These are phyloP conservation scores for Kokia cookei DNA, from an alignment of 441 rosid species.

Conservation along the genomic window DNA sequence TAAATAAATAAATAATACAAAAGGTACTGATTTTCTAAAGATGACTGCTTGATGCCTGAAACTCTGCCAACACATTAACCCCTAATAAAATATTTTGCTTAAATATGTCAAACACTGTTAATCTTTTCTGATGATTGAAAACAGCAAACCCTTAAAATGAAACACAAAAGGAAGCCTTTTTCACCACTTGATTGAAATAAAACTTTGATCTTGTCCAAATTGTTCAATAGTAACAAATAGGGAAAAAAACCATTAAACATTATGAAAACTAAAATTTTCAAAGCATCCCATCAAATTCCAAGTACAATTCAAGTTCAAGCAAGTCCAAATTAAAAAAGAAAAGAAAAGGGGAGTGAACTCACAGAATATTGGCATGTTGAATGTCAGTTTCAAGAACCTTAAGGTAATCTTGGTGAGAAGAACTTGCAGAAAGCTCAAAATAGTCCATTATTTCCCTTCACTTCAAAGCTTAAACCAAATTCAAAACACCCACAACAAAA, in stretches of 20 bases:
- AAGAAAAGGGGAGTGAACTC: slow-evolving; percentile 17
- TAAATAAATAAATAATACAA: too few species aligned
- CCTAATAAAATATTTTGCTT: too few species aligned
- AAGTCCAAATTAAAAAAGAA: not conserved
- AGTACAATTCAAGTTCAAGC: not conserved
- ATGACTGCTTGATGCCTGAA: too few species aligned
- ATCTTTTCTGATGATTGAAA: too few species aligned
- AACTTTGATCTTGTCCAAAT: not conserved
- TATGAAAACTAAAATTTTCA: not conserved
- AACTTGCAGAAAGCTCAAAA: slow-evolving; percentile 28
- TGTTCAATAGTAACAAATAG: not conserved
- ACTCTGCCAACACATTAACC: too few species aligned
- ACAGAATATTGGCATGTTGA: slow-evolving; percentile 55
- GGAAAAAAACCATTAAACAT: not conserved
- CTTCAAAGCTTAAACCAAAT: not conserved
- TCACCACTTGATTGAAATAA: not conserved
- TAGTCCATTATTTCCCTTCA: slow-evolving; percentile 23
- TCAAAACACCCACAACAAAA: not conserved
- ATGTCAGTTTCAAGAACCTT: slow-evolving; percentile 47
- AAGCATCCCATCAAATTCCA: slow-evolving; percentile 6
- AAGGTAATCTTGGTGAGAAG: slow-evolving; percentile 45
- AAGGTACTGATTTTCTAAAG: not conserved
- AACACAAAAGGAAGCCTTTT: not conserved
- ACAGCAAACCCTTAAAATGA: not conserved
- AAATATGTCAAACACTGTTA: too few species aligned